Evolutionary conservation across 2,329 filamentous ascomycete species (phyloP).

Genomic region (Aspergillus quadrilineatus): DNA sequence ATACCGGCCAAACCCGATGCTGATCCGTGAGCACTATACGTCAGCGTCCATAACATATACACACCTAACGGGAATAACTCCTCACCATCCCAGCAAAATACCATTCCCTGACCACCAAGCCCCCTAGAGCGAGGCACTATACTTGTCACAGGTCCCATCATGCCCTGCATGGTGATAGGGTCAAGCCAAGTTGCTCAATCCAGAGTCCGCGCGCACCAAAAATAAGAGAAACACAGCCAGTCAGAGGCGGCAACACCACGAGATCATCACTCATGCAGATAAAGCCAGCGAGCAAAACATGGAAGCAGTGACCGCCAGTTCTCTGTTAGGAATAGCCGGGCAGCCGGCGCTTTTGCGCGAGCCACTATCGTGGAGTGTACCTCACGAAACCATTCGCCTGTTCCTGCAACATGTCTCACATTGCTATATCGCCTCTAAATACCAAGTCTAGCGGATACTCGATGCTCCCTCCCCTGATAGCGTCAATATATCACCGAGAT

Average conservation of each 20-base stretch:
- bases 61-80: slow-evolving; percentile 1
- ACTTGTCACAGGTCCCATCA: slow-evolving; percentile 1
- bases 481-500: not conserved
- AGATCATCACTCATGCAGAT: slow-evolving; percentile 11
- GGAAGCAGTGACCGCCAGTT: slow-evolving; percentile 7
- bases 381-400: slow-evolving; percentile 8
- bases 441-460: not conserved
- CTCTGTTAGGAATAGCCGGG: slow-evolving; percentile 11
- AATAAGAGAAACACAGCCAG: slow-evolving; percentile 22
- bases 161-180: slow-evolving; percentile 6
- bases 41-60: not conserved
- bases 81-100: slow-evolving; percentile 5
- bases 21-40: not conserved
- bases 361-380: slow-evolving; percentile 1
- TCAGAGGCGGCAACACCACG: slow-evolving; percentile 10
- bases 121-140: not conserved
- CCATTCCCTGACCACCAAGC: not conserved
- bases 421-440: slow-evolving; percentile 3
- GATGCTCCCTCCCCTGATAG: not conserved
- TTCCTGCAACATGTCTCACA: slow-evolving; percentile 13
- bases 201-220: slow-evolving; percentile 12
- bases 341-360: not conserved
- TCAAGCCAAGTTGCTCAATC: slow-evolving; percentile 11
- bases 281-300: slow-evolving; percentile 7
- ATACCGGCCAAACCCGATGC: not conserved